These are phyloP conservation scores for Blastobotrys peoriensis DNA, from an alignment of 805 yeast genomes.

Conservation along the genomic window DNA sequence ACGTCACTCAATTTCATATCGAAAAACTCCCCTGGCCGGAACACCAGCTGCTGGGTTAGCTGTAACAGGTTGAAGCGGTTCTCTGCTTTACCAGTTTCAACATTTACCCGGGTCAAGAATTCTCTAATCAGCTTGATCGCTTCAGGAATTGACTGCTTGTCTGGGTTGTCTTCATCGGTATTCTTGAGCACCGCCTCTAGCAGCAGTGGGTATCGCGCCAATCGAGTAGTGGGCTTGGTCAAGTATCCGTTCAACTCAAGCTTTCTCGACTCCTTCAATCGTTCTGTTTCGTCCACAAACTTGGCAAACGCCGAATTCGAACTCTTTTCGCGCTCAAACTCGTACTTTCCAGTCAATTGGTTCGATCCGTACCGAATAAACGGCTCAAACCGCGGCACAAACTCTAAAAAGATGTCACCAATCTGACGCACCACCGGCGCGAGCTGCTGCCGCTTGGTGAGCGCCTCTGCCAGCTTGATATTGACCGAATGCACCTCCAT, in stretches of 20 bases:
- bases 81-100: slow-evolving; percentile 88
- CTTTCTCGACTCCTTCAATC: slow-evolving; percentile 77
- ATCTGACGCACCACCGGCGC: slow-evolving; percentile 78
- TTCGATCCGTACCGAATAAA: slow-evolving; percentile 91
- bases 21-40: slow-evolving; percentile 75
- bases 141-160: slow-evolving; percentile 57
- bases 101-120: slow-evolving; percentile 70
- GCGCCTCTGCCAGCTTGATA: slow-evolving; percentile 78
- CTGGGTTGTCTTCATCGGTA: slow-evolving; percentile 72
- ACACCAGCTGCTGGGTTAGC: slow-evolving; percentile 75
- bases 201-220: slow-evolving; percentile 87
- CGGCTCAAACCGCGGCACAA: slow-evolving; percentile 82
- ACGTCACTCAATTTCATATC: slow-evolving; percentile 81
- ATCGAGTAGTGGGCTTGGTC: slow-evolving; percentile 92
- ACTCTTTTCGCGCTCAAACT: slow-evolving; percentile 88
- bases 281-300: slow-evolving; percentile 85
- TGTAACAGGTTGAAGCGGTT: slow-evolving; percentile 87
- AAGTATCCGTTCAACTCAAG: slow-evolving; percentile 88
- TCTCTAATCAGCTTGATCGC: slow-evolving; percentile 73
- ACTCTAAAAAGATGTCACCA: slow-evolving; percentile 83
- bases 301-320: slow-evolving; percentile 88
- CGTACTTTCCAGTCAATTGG: slow-evolving; percentile 90
- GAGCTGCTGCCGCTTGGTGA: slow-evolving; percentile 79
- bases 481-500: slow-evolving; percentile 81
- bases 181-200: slow-evolving; percentile 76